A percentile compares a stretch with the other conserved stretches of the same genome.
Conservation (phyloP, 1,284 basidiomycete species). For the Cryptococcus hybrid region DNA sequence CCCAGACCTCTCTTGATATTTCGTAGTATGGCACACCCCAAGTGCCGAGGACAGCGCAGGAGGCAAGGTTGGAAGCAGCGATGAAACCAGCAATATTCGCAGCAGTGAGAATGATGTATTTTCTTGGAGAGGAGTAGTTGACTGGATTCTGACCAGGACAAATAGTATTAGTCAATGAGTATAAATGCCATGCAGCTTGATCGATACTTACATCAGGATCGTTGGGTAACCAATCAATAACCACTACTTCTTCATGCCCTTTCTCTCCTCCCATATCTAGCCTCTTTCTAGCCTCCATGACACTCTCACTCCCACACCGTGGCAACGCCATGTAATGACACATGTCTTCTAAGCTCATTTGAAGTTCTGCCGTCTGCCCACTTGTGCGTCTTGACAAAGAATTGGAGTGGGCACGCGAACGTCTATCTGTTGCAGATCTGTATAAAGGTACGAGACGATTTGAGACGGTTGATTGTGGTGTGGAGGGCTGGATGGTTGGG, state of each 20-base stretch:
- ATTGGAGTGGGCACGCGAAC: background rate
- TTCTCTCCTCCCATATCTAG: slow-evolving; percentile 24
- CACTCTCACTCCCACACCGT: background rate
- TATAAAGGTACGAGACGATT: background rate
- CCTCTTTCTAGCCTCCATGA: slow-evolving; percentile 10
- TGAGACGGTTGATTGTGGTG: background rate
- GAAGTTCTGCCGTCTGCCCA: slow-evolving; percentile 5
- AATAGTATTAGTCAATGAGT: too few relatives aligned
- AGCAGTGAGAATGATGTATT: slow-evolving; percentile 24
- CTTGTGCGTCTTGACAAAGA: slow-evolving; percentile 4
- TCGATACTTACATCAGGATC: slow-evolving; percentile 32
- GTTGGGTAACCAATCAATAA: slow-evolving; percentile 35
- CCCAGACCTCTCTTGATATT: slow-evolving; percentile 22
- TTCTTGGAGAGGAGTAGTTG: slow-evolving; percentile 31
- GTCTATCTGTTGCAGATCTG: background rate
- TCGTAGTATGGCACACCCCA: slow-evolving; percentile 33
- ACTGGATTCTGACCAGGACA: slow-evolving; percentile 33
- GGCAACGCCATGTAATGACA: slow-evolving; percentile 12
- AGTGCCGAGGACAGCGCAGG: slow-evolving; percentile 23
- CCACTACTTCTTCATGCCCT: slow-evolving; percentile 29
- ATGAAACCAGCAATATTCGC: slow-evolving; percentile 26
- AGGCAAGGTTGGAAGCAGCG: slow-evolving; percentile 30
- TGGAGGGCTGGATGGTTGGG: background rate
- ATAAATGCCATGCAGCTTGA: background rate
- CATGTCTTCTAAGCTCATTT: slow-evolving; percentile 15